phyloP scores from a whole-genome alignment of 352 stramenopile species.

The Phytophthora sojae region DNA sequence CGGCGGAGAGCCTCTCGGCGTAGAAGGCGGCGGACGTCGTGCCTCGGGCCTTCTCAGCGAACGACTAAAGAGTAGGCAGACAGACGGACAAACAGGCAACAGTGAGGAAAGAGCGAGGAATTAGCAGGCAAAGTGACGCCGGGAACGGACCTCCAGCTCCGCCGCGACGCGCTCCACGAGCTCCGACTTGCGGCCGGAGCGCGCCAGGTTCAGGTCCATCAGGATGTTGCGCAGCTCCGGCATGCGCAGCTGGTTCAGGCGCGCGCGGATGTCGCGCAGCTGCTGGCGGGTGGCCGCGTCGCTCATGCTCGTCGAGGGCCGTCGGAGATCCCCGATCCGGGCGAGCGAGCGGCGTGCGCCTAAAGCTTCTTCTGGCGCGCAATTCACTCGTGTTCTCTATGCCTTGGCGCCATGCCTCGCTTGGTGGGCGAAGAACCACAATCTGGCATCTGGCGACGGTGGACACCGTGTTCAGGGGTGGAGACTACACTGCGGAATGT shows the following conservation, averaged over 20 bases:
- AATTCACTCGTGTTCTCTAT: slow-evolving; percentile 17
- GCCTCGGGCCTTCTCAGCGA: slow-evolving; percentile 59
- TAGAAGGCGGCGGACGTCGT: slow-evolving; percentile 64
- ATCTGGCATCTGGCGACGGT: background rate
- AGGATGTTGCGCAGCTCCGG: slow-evolving; percentile 82
- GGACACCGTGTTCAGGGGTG: background rate
- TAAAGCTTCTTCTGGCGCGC: slow-evolving; percentile 23
- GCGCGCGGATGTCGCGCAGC: slow-evolving; percentile 54
- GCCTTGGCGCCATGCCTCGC: background rate
- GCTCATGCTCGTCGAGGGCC: slow-evolving; percentile 25
- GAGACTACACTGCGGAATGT: background rate
- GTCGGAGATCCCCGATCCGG: too few relatives aligned
- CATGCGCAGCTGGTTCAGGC: slow-evolving; percentile 69
- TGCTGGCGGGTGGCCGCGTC: slow-evolving; percentile 27
- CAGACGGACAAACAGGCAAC: background rate
- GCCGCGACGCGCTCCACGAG: slow-evolving; percentile 78
- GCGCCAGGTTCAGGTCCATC: slow-evolving; percentile 69
- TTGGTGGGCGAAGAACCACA: background rate
- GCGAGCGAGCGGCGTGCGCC: background rate
- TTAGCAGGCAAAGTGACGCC: too few relatives aligned
- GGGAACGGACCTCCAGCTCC: slow-evolving; percentile 58
- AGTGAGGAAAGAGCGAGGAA: slow-evolving; percentile 2
- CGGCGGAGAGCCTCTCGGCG: slow-evolving; percentile 54
- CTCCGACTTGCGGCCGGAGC: slow-evolving; percentile 79
- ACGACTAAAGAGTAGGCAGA: slow-evolving; percentile 37